A percentile compares a stretch with the other conserved stretches of the same genome.
Conservation (phyloP, 2,329 filamentous ascomycete genomes). For the Aureobasidium musti region DNA sequence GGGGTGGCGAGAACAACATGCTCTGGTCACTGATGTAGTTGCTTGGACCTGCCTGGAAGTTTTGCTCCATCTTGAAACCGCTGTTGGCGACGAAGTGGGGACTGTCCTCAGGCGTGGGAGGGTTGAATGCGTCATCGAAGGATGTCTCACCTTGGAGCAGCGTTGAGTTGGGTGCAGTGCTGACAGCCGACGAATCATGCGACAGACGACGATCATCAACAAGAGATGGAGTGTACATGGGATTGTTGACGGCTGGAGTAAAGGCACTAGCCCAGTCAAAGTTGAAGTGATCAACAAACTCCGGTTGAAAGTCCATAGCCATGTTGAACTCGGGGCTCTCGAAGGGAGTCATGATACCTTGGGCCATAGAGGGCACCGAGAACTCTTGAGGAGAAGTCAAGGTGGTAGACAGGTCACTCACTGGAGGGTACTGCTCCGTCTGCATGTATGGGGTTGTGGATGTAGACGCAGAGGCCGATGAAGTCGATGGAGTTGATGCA, state of each 20-base stretch:
- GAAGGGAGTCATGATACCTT: constrained; percentile 35
- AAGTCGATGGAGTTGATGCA: constrained; percentile 60
- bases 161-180: constrained; percentile 46
- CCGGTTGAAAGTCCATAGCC: constrained; percentile 38
- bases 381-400: constrained; percentile 38
- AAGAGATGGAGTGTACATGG: constrained; percentile 41
- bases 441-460: constrained; percentile 44
- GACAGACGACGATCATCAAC: constrained; percentile 39
- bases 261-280: constrained; percentile 36
- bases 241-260: constrained; percentile 33
- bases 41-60: not conserved
- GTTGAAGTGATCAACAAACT: constrained; percentile 43
- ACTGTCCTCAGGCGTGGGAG: constrained; percentile 56
- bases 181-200: constrained; percentile 21
- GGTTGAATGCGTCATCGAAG: constrained; percentile 55
- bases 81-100: not conserved
- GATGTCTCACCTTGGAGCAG: constrained; percentile 43
- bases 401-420: constrained; percentile 4
- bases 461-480: constrained; percentile 37
- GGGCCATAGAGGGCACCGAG: constrained; percentile 40
- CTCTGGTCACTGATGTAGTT: constrained; percentile 25
- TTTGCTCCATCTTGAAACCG: constrained; percentile 10
- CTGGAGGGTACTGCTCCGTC: constrained; percentile 40
- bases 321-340: constrained; percentile 39
- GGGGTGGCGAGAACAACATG: constrained; percentile 16